Evolutionary conservation across 2,329 filamentous ascomycete genomes (phyloP).

Genomic region (Aaosphaeria pasadenensis): DNA sequence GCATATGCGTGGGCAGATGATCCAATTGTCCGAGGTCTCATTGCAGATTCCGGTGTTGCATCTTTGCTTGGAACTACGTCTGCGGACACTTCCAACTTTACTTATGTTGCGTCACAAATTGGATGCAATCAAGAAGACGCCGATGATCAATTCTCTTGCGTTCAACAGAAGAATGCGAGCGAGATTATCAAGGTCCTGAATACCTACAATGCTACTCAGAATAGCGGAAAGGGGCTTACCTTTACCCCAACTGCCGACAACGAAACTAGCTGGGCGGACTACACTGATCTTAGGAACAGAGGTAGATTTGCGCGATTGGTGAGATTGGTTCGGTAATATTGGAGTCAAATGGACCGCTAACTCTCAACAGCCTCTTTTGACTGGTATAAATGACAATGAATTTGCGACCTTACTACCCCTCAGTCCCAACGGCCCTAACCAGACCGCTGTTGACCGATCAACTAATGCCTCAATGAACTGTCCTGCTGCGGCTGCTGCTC

Average conservation of each 20-base stretch:
- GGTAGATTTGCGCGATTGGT: constrained; percentile 16
- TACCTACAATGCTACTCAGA: constrained; percentile 20
- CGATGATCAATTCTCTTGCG: constrained; percentile 31
- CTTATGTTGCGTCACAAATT: constrained; percentile 18
- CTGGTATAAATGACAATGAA: constrained; percentile 3
- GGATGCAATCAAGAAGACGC: constrained; percentile 10
- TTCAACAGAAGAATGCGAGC: constrained; percentile 26
- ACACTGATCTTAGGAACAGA: constrained; percentile 15
- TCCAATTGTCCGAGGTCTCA: constrained; percentile 47
- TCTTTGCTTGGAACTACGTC: background rate
- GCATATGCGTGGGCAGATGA: constrained; percentile 46
- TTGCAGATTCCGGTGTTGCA: constrained; percentile 31
- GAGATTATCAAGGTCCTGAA: constrained; percentile 31
- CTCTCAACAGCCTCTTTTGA: constrained; percentile 10
- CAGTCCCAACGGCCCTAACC: constrained; percentile 11
- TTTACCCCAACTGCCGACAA: constrained; percentile 23
- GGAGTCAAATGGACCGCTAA: constrained; percentile 3
- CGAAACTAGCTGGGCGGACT: constrained; percentile 19
- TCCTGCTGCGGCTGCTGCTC: background rate
- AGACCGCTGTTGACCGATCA: constrained; percentile 17
- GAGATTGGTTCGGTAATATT: background rate
- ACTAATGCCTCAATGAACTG: constrained; percentile 2
- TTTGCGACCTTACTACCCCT: background rate
- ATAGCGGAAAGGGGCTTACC: constrained; percentile 15
- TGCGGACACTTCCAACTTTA: constrained; percentile 13